Base-by-base conservation (phyloP, 768 basidiomycete species). In the Harrya chromipes region DNA sequence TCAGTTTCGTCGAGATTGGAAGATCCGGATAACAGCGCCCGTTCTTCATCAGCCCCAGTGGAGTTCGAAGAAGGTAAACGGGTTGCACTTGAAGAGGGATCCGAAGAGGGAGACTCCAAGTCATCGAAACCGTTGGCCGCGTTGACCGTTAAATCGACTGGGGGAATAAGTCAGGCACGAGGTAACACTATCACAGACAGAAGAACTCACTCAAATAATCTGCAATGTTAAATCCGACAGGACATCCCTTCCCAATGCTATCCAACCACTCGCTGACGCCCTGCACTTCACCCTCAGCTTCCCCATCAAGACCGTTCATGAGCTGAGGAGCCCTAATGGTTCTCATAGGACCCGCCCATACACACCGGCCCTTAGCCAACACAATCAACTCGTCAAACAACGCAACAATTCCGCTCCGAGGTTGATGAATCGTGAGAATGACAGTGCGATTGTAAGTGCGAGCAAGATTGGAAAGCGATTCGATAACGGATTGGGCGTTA, bases 351-450 rank as follows among this genome's bases (percentile, higher is more conserved):
- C 64, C 64, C 12, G 64, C 61, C 64, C 64, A 66, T 34, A 61
- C 64, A 63, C 64, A 65, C 47, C 90, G 87, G 2, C 97, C 97
- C 43, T 81, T 77, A 0, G 90, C 90, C 16, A 99, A 77, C 3
- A 98, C 74, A 3, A 98, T 68, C 26, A 99, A 77, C 53, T 94
- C 86, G 64, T 99, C 95, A 57, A 99, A 98, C 12, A 99, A 73
- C 0, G 92, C 85, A 13, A 98, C 94, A 58, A 99, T 98, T 69
- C 97, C 97, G 66, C 91, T 94, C 43, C 95, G 85, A 13, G 95
- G 97, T 67, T 98, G 97, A 61, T 99, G 97, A 49, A 99, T 98
- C 0, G 95, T 98, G 72, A 98, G 97, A 50, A 98, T 78, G 43
- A 98, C 91, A 0, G 94, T 98, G 29, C 95, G 85, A 56, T 94